Percentiles rank a stretch among this genome's conserved stretches.
These are phyloP conservation scores for Suillus lakei DNA, from an alignment of 768 basidiomycete genomes.

Conservation along the genomic window DNA sequence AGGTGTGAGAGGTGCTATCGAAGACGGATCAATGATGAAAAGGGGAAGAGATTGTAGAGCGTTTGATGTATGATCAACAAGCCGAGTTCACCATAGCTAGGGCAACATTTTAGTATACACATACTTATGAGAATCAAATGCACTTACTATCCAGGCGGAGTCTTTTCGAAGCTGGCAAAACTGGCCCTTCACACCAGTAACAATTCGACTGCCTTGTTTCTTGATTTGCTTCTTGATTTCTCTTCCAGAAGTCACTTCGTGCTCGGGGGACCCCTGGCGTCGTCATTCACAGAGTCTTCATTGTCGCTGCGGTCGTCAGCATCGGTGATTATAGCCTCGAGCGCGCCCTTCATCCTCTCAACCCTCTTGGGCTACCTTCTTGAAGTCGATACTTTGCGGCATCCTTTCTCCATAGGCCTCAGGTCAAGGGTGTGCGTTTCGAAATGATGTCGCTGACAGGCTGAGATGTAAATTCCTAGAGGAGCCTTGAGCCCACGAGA, in stretches of 20 bases:
- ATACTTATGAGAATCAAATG: constrained; percentile 3
- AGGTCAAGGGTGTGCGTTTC: constrained; percentile 75
- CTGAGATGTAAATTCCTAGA: constrained; percentile 58
- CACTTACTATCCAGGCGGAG: constrained; percentile 90
- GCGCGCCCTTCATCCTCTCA: constrained; percentile 46
- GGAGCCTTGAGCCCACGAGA: constrained; percentile 62
- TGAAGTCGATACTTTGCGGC: constrained; percentile 77
- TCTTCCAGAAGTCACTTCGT: constrained; percentile 68
- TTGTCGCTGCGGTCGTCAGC: constrained; percentile 29
- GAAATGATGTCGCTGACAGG: constrained; percentile 81
- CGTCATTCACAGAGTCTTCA: constrained; percentile 18
- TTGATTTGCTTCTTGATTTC: constrained; percentile 67
- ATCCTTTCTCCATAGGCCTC: constrained; percentile 73
- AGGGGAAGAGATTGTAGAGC: constrained; percentile 77
- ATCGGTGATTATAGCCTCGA: constrained; percentile 60
- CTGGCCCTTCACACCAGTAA: constrained; percentile 72
- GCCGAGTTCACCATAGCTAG: constrained; percentile 86
- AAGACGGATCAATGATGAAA: constrained; percentile 50
- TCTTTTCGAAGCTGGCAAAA: constrained; percentile 80
- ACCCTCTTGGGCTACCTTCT: constrained; percentile 57
- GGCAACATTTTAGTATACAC: neutral
- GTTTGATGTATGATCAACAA: constrained; percentile 81
- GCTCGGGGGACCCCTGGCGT: constrained; percentile 34
- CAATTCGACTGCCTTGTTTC: constrained; percentile 66
- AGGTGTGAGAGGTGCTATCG: constrained; percentile 66